These are phyloP conservation scores for Didymella sp. DNA, from an alignment of 2,329 filamentous ascomycete species.

Conservation along the genomic window DNA sequence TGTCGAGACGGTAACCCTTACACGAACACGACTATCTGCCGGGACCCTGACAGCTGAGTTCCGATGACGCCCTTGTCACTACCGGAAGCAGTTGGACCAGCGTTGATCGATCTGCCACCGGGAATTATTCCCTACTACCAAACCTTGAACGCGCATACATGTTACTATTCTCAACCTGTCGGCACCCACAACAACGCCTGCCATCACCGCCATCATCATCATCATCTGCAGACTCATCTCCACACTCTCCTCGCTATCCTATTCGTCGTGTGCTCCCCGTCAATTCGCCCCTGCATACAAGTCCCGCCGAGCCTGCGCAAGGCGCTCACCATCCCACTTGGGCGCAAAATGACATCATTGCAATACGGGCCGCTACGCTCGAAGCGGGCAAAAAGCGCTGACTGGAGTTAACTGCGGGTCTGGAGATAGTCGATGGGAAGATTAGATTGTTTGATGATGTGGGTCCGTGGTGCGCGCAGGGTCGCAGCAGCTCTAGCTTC, in stretches of 20 bases:
- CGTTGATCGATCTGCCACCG: slow-evolving; percentile 6
- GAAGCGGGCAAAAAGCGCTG: slow-evolving; percentile 3
- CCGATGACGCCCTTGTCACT: slow-evolving; percentile 1
- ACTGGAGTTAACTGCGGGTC: slow-evolving; percentile 7
- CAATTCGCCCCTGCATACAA: slow-evolving; percentile 7
- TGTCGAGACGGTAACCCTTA: not conserved
- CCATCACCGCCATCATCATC: no score
- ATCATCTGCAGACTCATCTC: not conserved
- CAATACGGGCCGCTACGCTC: not conserved
- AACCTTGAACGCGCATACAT: not conserved
- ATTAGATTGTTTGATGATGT: slow-evolving; percentile 7
- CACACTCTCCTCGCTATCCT: no score
- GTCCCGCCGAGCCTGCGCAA: not conserved
- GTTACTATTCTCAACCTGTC: not conserved
- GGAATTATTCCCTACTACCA: not conserved
- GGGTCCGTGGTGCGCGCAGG: not conserved
- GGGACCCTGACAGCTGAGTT: not conserved
- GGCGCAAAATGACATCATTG: slow-evolving; percentile 3
- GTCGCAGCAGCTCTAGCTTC: no score
- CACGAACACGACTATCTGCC: slow-evolving; percentile 1
- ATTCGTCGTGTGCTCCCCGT: not conserved
- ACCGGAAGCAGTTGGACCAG: slow-evolving; percentile 4
- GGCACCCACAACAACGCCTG: no score
- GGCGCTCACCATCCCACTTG: not conserved
- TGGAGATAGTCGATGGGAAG: not conserved